phyloP scores from a whole-genome alignment of 768 basidiomycete species.

The Pilatotrama ljubarskyi region DNA sequence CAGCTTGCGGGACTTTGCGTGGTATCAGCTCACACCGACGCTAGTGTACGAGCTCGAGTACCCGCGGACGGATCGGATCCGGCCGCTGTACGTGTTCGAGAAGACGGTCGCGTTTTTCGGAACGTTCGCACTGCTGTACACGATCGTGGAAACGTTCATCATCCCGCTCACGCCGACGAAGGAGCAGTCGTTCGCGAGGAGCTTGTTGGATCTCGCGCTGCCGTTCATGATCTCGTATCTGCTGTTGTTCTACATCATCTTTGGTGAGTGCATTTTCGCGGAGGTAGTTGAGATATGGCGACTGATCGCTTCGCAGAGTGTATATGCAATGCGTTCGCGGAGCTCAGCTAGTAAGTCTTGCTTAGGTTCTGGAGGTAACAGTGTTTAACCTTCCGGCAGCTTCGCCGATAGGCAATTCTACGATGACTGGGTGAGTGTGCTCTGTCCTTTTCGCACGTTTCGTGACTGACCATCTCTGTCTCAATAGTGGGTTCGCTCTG shows the following conservation, averaged over 20 bases:
- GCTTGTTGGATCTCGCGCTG: slow-evolving; percentile 81
- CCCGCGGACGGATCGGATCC: slow-evolving; percentile 80
- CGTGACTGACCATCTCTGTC: neutral
- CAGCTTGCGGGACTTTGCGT: slow-evolving; percentile 74
- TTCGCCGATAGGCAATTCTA: slow-evolving; percentile 99
- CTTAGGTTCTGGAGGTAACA: neutral
- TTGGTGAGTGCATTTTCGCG: slow-evolving; percentile 48
- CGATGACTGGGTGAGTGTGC: slow-evolving; percentile 89
- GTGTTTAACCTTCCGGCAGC: slow-evolving; percentile 38
- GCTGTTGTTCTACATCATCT: slow-evolving; percentile 82
- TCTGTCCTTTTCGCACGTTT: neutral
- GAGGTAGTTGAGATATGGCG: neutral
- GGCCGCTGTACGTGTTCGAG: slow-evolving; percentile 75
- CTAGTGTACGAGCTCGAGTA: slow-evolving; percentile 97
- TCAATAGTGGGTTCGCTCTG: neutral
- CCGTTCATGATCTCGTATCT: slow-evolving; percentile 95
- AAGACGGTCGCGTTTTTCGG: slow-evolving; percentile 87
- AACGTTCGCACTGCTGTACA: slow-evolving; percentile 91
- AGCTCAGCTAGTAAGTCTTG: slow-evolving; percentile 73
- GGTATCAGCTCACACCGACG: slow-evolving; percentile 87
- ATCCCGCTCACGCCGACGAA: slow-evolving; percentile 73
- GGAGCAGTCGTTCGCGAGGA: slow-evolving; percentile 71
- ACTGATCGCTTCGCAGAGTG: slow-evolving; percentile 59
- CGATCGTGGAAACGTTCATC: slow-evolving; percentile 94
- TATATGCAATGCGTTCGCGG: slow-evolving; percentile 95